Conservation (phyloP, 2,329 filamentous ascomycete species). For the Phoma sp. region DNA sequence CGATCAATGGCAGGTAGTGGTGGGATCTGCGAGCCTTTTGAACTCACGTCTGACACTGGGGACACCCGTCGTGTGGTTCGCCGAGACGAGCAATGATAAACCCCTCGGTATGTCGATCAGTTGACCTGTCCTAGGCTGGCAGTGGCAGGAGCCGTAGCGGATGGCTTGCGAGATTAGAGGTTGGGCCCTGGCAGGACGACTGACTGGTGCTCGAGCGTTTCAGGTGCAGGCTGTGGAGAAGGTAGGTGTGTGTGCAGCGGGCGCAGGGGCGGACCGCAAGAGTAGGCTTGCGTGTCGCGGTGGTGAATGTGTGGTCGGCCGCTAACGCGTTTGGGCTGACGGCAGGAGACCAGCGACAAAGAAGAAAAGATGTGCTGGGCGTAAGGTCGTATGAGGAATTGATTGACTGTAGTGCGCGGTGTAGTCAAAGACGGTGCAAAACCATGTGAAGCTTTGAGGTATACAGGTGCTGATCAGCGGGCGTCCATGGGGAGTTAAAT, state of each 20-base stretch:
- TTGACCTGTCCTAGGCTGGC: constrained; percentile 35
- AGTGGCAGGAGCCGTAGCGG: constrained; percentile 41
- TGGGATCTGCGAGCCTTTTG: constrained; percentile 58
- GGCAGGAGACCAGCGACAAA: constrained; percentile 40
- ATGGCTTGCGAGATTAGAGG: constrained; percentile 46
- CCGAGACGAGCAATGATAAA: constrained; percentile 46
- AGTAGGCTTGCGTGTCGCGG: constrained; percentile 35
- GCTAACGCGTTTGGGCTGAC: constrained; percentile 32
- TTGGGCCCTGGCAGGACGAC: constrained; percentile 37
- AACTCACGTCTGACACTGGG: constrained; percentile 47
- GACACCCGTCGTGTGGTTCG: constrained; percentile 40
- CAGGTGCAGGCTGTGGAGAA: constrained; percentile 46
- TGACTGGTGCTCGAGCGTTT: constrained; percentile 48
- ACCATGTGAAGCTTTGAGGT: constrained; percentile 40
- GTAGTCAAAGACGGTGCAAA: constrained; percentile 33
- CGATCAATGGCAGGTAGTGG: constrained; percentile 54
- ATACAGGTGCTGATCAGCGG: constrained; percentile 43
- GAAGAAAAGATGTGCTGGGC: constrained; percentile 42
- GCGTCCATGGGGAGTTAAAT: constrained; percentile 30
- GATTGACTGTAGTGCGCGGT: constrained; percentile 35
- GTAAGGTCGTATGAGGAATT: constrained; percentile 39
- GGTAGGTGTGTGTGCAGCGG: constrained; percentile 26
- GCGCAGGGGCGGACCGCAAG: constrained; percentile 35
- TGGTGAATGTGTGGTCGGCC: constrained; percentile 28
- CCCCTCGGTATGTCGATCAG: constrained; percentile 48